Base-by-base conservation (phyloP, 2,329 filamentous ascomycete species). In the Aspergillus carbonarius region DNA sequence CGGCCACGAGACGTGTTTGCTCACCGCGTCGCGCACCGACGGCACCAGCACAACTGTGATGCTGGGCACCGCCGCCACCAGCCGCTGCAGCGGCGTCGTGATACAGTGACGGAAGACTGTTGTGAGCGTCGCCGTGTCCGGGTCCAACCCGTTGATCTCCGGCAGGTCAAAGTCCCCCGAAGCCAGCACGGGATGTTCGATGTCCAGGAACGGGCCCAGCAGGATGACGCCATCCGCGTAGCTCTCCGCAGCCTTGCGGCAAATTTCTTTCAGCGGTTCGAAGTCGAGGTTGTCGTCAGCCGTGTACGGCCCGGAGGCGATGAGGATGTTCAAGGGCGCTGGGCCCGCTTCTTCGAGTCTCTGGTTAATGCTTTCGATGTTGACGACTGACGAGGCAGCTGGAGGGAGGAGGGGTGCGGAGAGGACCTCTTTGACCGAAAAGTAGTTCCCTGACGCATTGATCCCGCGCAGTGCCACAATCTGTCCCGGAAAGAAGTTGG, bases 401-500 rank as follows among this genome's bases (percentile, higher is more conserved):
- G 83, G 87, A 3, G 87, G 87, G 13, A 96, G 82, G 3, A 91
- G 80, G 2, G 95, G 95, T 2, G 92, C 77, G 1, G 88, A 80
- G 6, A 98, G 81, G 3, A 95, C 77, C 69, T 97, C 87, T 34
- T 84, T 87, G 32, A 95, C 92, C 1, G 87, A 84, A 66, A 98
- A 97, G 67, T 90, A 88, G 37, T 87, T 84, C 0, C 93, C 93
- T 0, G 91, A 92, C 18, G 92, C 87, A 72, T 99, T 99, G 66
- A 87, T 92, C 7, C 95, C 95, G 61, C 84, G 84, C 27, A 98
- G 77, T 6, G 93, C 95, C 30, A 96, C 91, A 54, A 98, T 92
- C 72, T 98, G 93, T 5, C 95, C 95, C 0, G 93, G 95, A 72
- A 98, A 98, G 79, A 98, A 91, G 71, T 91, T 89, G 76, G 89